phyloP scores from a whole-genome alignment of 129 eudicot genomes.

The Flaveria sonorensis region DNA sequence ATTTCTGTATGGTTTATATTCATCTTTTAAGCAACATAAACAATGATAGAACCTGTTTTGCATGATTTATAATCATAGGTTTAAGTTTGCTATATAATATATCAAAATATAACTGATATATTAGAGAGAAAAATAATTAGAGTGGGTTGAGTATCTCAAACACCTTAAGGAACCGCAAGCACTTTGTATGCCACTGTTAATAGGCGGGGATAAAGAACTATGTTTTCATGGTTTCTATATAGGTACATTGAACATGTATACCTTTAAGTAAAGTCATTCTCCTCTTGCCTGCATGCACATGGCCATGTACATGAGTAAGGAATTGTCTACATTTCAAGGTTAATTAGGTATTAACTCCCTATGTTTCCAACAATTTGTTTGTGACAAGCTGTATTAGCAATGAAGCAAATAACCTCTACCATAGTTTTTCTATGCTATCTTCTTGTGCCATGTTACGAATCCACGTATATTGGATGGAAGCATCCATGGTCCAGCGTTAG shows the following conservation, averaged over 20 bases:
- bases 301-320: background rate
- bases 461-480: no score
- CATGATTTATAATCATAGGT: constrained; percentile 2
- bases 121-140: background rate
- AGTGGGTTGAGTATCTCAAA: constrained; percentile 3
- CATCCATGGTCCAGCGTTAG: background rate
- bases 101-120: background rate
- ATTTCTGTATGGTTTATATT: background rate
- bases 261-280: background rate
- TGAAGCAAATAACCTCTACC: background rate
- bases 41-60: constrained; percentile 22
- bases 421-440: constrained; percentile 2
- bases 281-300: constrained; percentile 5
- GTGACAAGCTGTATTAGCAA: background rate
- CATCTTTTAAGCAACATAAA: background rate
- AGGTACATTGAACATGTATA: background rate
- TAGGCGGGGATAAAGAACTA: background rate
- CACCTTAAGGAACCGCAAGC: constrained; percentile 13
- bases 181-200: constrained; percentile 7
- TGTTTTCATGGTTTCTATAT: constrained; percentile 14
- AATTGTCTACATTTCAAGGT: background rate
- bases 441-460: constrained; percentile 9
- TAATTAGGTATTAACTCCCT: background rate
- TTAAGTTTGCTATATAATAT: background rate
- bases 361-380: background rate